Percentiles rank a stretch among this genome's conserved stretches.
These are phyloP conservation scores for Agaricus blazei DNA, from an alignment of 768 basidiomycete genomes.

Conservation along the genomic window DNA sequence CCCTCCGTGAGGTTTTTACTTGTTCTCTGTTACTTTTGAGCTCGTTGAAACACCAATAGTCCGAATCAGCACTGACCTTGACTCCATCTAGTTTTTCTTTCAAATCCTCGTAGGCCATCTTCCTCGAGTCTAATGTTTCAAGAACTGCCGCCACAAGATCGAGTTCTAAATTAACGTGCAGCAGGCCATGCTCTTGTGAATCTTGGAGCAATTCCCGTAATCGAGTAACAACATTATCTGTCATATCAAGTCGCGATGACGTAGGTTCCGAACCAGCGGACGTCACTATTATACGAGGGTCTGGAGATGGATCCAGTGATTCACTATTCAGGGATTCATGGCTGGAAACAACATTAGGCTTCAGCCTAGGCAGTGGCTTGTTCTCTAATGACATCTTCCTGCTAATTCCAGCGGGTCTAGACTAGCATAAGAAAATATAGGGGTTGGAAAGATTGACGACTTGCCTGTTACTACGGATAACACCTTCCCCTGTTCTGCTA, in stretches of 20 bases:
- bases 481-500: background rate
- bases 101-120: slow-evolving; percentile 55
- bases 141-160: slow-evolving; percentile 69
- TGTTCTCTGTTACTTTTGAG: slow-evolving; percentile 52
- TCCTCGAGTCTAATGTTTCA: slow-evolving; percentile 57
- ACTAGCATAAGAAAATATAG: background rate
- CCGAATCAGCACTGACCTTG: slow-evolving; percentile 54
- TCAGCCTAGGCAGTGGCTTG: background rate
- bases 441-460: background rate
- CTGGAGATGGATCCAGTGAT: background rate
- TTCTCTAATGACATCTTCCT: slow-evolving; percentile 1
- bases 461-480: background rate
- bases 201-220: slow-evolving; percentile 60
- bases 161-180: slow-evolving; percentile 68
- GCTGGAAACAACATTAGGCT: background rate
- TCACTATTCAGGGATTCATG: background rate
- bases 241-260: slow-evolving; percentile 26
- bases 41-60: background rate
- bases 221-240: slow-evolving; percentile 42
- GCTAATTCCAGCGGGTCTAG: background rate
- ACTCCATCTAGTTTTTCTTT: slow-evolving; percentile 79
- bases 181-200: slow-evolving; percentile 52
- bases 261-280: background rate
- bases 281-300: background rate
- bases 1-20: slow-evolving; percentile 93